Evolutionary conservation across 2,329 filamentous ascomycete species (phyloP), one percentile per base, ranked within the genome.

Genomic region (Coleophoma crateriformis): DNA sequence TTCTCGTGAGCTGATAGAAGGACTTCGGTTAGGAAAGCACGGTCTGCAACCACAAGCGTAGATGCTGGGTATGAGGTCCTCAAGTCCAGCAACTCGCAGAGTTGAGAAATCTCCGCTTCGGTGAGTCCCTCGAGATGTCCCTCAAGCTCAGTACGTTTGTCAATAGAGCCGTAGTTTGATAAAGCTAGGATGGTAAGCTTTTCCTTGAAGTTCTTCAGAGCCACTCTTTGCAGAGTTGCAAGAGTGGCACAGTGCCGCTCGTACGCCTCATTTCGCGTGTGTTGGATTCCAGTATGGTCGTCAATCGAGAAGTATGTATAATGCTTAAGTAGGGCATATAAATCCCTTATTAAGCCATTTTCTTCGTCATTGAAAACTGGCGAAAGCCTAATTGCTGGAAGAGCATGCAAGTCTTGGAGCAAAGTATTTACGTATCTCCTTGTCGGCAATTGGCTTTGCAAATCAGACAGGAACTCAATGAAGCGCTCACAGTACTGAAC

Each of bases 361-460:
- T 84, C 80, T 54, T 89, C 84, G 49, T 86, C 80, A 49, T 84
- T 82, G 61, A 86, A 95, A 61, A 92, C 71, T 1, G 87, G 85
- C 1, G 92, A 96, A 15, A 95, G 71, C 44, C 79, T 80, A 59
- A 96, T 82, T 10, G 87, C 81, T 1, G 92, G 75, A 27, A 96
- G 69, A 19, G 95, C 69, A 64, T 97, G 90, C 42, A 97, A 72
- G 64, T 99, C 92, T 60, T 87, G 84, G 13, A 97, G 68, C 39
- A 99, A 72, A 1, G 88, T 84, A 67, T 96, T 96, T 64, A 95
- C 88, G 65, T 97, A 97, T 67, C 94, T 83, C 59, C 94, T 79
- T 3, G 95, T 99, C 0, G 94, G 94, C 44, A 97, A 74, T 66
- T 99, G 94, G 61, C 92, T 96, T 66, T 95, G 84, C 17, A 99